These are phyloP conservation scores for Talaromyces sp. DNA, from an alignment of 2,329 filamentous ascomycete species.

Conservation along the genomic window DNA sequence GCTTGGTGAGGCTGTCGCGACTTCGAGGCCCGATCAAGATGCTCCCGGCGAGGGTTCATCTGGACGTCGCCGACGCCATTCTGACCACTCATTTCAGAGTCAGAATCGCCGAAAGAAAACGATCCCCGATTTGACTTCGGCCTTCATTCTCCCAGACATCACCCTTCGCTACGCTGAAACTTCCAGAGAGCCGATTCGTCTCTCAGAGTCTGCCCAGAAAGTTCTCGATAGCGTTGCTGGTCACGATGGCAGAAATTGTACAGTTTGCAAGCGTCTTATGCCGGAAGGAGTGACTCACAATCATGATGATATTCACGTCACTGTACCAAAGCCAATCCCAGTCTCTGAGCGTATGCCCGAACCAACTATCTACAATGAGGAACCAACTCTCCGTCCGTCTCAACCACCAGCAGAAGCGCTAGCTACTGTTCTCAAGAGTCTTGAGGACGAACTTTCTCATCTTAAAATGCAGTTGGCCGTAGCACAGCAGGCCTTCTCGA, in stretches of 20 bases:
- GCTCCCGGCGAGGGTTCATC: conserved; percentile 30
- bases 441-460: conserved; percentile 76
- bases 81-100: conserved; percentile 48
- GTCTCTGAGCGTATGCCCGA: conserved; percentile 50
- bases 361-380: conserved; percentile 48
- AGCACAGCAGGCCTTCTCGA: conserved; percentile 61
- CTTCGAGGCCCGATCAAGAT: conserved; percentile 26
- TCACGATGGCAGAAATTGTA: conserved; percentile 55
- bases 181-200: conserved; percentile 29
- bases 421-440: conserved; percentile 75
- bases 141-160: conserved; percentile 63
- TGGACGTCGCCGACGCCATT: conserved; percentile 37
- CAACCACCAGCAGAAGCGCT: conserved; percentile 70
- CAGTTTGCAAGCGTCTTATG: conserved; percentile 50
- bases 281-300: conserved; percentile 35
- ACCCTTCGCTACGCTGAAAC: conserved; percentile 45
- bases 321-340: conserved; percentile 50
- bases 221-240: conserved; percentile 43
- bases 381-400: conserved; percentile 59
- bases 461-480: conserved; percentile 66
- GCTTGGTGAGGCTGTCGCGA: conserved; percentile 34
- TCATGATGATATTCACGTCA: conserved; percentile 27
- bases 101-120: conserved; percentile 50
- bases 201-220: conserved; percentile 40
- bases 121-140: conserved; percentile 58